Base-by-base conservation (phyloP, 805 yeast species). In the Metschnikowia reukaufii region DNA sequence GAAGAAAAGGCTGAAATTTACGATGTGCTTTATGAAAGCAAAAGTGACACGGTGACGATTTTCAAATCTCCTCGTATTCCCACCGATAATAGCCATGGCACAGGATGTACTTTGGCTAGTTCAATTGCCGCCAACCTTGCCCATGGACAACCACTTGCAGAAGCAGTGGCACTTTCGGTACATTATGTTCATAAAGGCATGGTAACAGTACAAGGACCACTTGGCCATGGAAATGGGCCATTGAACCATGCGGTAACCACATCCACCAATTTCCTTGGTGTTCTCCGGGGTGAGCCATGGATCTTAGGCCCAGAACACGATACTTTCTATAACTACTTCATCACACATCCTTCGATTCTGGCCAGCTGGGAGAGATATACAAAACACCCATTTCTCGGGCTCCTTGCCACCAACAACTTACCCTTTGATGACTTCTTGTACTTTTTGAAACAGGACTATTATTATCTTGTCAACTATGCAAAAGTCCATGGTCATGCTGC, bases 101-200 rank as follows among this genome's bases (percentile, higher is more conserved):
- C 96, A 3, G 97, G 97, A 1, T 90, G 97, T 65, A 86, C 96
- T 0, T 70, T 90, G 42, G 82, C 95, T 0, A 83, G 96, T 0
- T 76, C 96, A 0, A 84, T 90, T 51, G 83, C 94, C 0, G 82
- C 94, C 2, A 81, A 86, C 55, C 55, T 88, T 20, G 91, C 96
- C 3, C 72, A 72, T 30, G 84, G 83, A 0, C 53, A 60, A 30
- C 29, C 68, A 0, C 57, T 87, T 7, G 52, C 56, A 2, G 72
- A 71, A 2, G 71, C 96, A 0, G 77, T 86, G 6, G 72, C 72
- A 7, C 66, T 74, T 17, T 80, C 85, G 0, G 77, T 88, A 39
- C 77, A 77, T 51, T 90, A 79, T 59, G 82, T 88, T 12, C 89
- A 83, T 54, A 70, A 72, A 45, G 91, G 86, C 58, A 67, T 40